A percentile compares a stretch with the other conserved stretches of the same genome.
These are phyloP conservation scores for Incumbomyces lentus DNA, from an alignment of 2,329 filamentous ascomycete species.

Conservation along the genomic window DNA sequence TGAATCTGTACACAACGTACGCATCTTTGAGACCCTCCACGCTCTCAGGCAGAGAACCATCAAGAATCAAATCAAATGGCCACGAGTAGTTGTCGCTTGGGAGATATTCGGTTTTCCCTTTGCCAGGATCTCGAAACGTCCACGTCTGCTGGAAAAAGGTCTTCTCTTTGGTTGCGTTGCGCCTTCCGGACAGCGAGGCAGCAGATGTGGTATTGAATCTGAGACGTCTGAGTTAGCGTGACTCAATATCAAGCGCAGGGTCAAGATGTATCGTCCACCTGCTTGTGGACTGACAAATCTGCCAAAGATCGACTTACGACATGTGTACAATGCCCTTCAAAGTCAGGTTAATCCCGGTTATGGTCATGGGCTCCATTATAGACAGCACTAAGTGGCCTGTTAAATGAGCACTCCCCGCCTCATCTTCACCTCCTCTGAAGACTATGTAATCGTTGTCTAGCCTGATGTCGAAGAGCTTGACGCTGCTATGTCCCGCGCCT, in stretches of 20 bases:
- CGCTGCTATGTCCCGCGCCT: constrained; percentile 25
- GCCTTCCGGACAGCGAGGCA: constrained; percentile 22
- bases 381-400: constrained; percentile 67
- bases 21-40: constrained; percentile 81
- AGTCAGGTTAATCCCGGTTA: constrained; percentile 63
- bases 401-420: constrained; percentile 64
- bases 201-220: constrained; percentile 21
- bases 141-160: constrained; percentile 60
- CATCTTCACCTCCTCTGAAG: constrained; percentile 63
- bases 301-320: constrained; percentile 43
- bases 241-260: background rate
- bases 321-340: constrained; percentile 60
- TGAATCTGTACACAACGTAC: constrained; percentile 80
- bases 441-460: constrained; percentile 71
- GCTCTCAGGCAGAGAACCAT: constrained; percentile 64
- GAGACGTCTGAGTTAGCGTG: constrained; percentile 8
- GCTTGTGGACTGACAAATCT: background rate
- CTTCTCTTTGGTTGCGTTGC: constrained; percentile 26
- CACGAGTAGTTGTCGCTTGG: constrained; percentile 73
- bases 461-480: constrained; percentile 44
- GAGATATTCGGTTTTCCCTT: constrained; percentile 45
- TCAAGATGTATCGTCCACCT: background rate
- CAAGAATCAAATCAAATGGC: constrained; percentile 65
- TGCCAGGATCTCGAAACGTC: constrained; percentile 51
- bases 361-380: constrained; percentile 55